A percentile compares a stretch with the other conserved stretches of the same genome.
Conservation (phyloP, 2,329 filamentous ascomycete species). For the Arthroderma sp. region DNA sequence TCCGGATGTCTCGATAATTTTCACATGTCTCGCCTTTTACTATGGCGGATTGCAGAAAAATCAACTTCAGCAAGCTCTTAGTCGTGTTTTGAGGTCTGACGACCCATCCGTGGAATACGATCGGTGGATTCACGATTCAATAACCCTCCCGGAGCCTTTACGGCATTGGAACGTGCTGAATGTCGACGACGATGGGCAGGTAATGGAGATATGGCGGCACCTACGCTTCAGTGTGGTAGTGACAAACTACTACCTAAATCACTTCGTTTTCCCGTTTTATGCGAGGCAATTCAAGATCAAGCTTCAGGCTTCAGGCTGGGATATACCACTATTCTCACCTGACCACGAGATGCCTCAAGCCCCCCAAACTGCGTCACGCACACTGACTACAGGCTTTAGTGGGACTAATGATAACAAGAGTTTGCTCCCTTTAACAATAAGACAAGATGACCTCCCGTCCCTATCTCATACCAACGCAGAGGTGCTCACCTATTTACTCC, state of each 20-base stretch:
- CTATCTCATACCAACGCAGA: constrained; percentile 50
- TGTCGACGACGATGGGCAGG: constrained; percentile 41
- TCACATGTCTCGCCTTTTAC: constrained; percentile 57
- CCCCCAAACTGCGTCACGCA: background rate
- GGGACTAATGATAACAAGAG: constrained; percentile 55
- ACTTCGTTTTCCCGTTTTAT: constrained; percentile 51
- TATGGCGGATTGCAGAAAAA: constrained; percentile 41
- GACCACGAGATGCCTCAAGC: background rate
- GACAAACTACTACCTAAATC: constrained; percentile 49
- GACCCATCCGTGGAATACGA: constrained; percentile 46
- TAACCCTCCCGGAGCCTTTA: constrained; percentile 33
- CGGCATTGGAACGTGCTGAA: constrained; percentile 46
- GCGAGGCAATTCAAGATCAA: constrained; percentile 53
- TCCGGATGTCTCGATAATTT: constrained; percentile 50
- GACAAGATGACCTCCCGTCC: constrained; percentile 45
- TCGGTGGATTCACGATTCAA: constrained; percentile 31
- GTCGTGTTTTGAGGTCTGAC: constrained; percentile 41
- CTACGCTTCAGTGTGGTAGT: constrained; percentile 38
- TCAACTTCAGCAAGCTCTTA: constrained; percentile 39
- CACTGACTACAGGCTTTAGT: constrained; percentile 53
- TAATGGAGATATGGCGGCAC: constrained; percentile 37
- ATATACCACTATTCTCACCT: constrained; percentile 40
- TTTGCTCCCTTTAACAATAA: constrained; percentile 48
- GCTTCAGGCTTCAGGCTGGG: constrained; percentile 54
- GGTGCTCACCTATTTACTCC: constrained; percentile 46